Base-by-base conservation (phyloP, 2,329 filamentous ascomycete genomes). In the Aaosphaeria pasadenensis region DNA sequence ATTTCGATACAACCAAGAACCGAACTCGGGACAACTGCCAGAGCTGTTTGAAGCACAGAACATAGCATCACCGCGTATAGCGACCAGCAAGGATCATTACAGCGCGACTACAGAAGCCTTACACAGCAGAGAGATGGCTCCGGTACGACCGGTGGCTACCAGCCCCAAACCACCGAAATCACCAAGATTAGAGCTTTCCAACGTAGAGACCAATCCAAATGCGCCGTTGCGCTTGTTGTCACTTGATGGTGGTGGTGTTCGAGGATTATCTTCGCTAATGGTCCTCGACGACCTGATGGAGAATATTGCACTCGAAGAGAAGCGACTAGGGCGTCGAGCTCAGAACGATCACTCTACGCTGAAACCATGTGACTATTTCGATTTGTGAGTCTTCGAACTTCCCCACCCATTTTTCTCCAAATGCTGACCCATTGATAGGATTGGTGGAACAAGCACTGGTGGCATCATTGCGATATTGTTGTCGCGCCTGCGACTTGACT, bases 401-500 rank as follows among this genome's bases (percentile, higher is more conserved):
- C 24, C 6, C 24, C 11, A 30, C n/a, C 43, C 17, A 11, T 32
- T 29, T 13, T 7, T 17, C 3, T 1, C 7, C 5, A 6, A 29
- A 31, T 31, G 13, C 47, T 49, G 39, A 49, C 47, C 6, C n/a
- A 39, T 41, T 7, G 5, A 32, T 29, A 54, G 49, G 28, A 71
- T 71, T 31, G 69, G 68, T 7, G 70, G 70, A 1, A 71, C 70
- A 7, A 70, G 66, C 7, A 72, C 70, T 0, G 70, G 70, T 6
- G 70, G 70, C 2, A 71, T 72, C 42, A 72, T 72, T 39, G 69
- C 69, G 6, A 64, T 72, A 6, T 57, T 72, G 11, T 63, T 72
- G 2, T 71, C 69, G n/a, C 60, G 70, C 2, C 54, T 72, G 29
- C 58, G 60, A 11, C 60, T 71, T 11, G 60, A 71, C 43, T 69